These are phyloP conservation scores for Lentinula sp. DNA, from an alignment of 768 basidiomycete species.

Conservation along the genomic window DNA sequence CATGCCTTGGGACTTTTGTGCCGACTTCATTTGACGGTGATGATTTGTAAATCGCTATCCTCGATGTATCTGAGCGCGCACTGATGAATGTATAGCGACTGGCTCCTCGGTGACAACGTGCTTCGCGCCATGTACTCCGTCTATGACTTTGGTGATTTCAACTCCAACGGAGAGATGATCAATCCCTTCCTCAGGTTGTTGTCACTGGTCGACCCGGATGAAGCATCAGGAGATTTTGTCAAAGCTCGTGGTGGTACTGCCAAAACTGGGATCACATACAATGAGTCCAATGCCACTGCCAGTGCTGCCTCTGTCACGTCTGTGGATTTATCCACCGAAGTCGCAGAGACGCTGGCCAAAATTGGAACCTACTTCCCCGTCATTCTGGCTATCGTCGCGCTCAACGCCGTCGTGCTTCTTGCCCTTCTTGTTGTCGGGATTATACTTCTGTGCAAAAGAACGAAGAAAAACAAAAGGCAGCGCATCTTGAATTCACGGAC, in stretches of 20 bases:
- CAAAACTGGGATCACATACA: constrained; percentile 64
- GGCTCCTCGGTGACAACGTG: constrained; percentile 79
- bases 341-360: constrained; percentile 52
- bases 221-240: constrained; percentile 71
- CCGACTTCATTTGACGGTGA: constrained; percentile 52
- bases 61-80: constrained; percentile 2
- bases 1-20: constrained; percentile 73
- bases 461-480: constrained; percentile 18
- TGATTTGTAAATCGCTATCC: constrained; percentile 57
- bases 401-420: constrained; percentile 70
- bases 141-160: constrained; percentile 82
- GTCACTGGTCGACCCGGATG: constrained; percentile 58
- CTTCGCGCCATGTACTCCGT: constrained; percentile 78
- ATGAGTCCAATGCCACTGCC: constrained; percentile 35
- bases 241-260: constrained; percentile 57
- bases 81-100: constrained; percentile 47
- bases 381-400: constrained; percentile 67
- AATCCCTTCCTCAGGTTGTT: constrained; percentile 75
- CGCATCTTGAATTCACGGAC: constrained; percentile 13
- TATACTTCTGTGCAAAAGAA: constrained; percentile 44
- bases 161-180: constrained; percentile 57
- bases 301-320: constrained; percentile 32
- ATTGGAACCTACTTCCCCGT: constrained; percentile 65
- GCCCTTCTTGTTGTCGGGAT: constrained; percentile 49
- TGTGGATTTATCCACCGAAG: constrained; percentile 52